These are phyloP conservation scores for Pestalotiopsis sp. DNA, from an alignment of 2,329 filamentous ascomycete species.

Conservation along the genomic window DNA sequence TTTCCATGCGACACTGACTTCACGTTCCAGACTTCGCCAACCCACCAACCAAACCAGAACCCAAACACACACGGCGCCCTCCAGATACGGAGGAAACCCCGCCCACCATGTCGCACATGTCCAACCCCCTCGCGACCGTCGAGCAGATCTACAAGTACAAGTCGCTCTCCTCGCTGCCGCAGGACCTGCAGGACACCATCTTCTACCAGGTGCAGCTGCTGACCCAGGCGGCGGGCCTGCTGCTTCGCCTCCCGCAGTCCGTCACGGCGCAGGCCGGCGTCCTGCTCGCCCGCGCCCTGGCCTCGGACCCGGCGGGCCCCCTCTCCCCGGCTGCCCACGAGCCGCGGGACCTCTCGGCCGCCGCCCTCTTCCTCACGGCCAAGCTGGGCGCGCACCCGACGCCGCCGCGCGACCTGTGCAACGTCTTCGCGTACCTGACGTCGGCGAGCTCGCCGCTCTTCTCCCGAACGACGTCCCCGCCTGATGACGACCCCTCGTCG, in stretches of 20 bases:
- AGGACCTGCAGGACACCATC: slow-evolving; percentile 70
- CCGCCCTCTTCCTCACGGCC: slow-evolving; percentile 76
- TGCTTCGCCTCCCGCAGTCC: slow-evolving; percentile 83
- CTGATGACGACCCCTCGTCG: slow-evolving; percentile 42
- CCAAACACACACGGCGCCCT: neutral
- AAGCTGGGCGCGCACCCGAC: slow-evolving; percentile 81
- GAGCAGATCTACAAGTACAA: slow-evolving; percentile 65
- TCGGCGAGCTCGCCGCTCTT: slow-evolving; percentile 61
- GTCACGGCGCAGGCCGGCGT: slow-evolving; percentile 85
- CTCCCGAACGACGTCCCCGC: slow-evolving; percentile 35
- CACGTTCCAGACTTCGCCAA: neutral
- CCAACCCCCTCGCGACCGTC: slow-evolving; percentile 73
- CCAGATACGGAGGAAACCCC: neutral
- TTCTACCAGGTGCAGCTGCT: slow-evolving; percentile 73
- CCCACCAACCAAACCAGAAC: neutral
- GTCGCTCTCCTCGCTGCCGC: slow-evolving; percentile 60
- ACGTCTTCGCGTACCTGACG: slow-evolving; percentile 81
- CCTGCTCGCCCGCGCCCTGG: slow-evolving; percentile 79
- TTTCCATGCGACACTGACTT: neutral
- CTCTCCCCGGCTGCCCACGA: slow-evolving; percentile 49
- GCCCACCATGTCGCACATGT: slow-evolving; percentile 59
- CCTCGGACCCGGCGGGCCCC: slow-evolving; percentile 52
- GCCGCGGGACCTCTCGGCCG: slow-evolving; percentile 76
- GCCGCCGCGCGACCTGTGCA: slow-evolving; percentile 77
- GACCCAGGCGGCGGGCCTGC: slow-evolving; percentile 76